Percentiles rank a stretch among this genome's conserved stretches.
Conservation (phyloP, 1,284 basidiomycete species). For the Ceratobasidium sp. region DNA sequence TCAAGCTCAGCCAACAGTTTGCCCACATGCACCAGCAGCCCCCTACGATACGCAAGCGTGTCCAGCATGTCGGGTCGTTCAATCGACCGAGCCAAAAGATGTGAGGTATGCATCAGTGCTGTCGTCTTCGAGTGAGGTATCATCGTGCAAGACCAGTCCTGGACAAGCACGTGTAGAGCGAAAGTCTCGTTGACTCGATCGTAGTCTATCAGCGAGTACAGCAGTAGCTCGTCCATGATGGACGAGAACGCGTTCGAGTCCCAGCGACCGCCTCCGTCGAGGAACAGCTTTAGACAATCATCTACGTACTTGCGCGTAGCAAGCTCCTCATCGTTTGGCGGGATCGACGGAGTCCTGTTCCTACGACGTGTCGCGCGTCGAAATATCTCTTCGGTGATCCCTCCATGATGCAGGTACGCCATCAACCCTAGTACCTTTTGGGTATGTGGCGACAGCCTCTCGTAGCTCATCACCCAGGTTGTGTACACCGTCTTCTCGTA, state of each 20-base stretch:
- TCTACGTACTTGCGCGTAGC: background rate
- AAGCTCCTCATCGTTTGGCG: background rate
- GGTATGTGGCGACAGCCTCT: background rate
- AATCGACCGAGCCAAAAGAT: background rate
- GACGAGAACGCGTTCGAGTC: background rate
- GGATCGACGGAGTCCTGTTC: background rate
- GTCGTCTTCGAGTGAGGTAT: too few species aligned
- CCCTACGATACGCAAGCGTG: background rate
- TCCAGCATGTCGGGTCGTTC: too few species aligned
- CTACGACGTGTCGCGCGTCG: background rate
- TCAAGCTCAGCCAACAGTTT: background rate
- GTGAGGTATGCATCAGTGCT: background rate
- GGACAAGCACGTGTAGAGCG: too few species aligned
- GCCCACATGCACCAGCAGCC: background rate
- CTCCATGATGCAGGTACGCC: background rate
- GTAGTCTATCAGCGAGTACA: too few species aligned
- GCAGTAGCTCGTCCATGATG: background rate
- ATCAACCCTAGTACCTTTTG: background rate
- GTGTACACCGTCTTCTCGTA: too few species aligned
- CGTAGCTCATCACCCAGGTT: slow-evolving; percentile 13
- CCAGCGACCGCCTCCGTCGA: background rate
- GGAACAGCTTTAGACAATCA: background rate
- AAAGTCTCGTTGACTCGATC: too few species aligned
- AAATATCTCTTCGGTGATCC: slow-evolving; percentile 1
- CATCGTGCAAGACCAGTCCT: too few species aligned